Percentiles rank a stretch among this genome's conserved stretches.
phyloP scores from a whole-genome alignment of 2,329 filamentous ascomycete species.

The Fusarium tuaranense region DNA sequence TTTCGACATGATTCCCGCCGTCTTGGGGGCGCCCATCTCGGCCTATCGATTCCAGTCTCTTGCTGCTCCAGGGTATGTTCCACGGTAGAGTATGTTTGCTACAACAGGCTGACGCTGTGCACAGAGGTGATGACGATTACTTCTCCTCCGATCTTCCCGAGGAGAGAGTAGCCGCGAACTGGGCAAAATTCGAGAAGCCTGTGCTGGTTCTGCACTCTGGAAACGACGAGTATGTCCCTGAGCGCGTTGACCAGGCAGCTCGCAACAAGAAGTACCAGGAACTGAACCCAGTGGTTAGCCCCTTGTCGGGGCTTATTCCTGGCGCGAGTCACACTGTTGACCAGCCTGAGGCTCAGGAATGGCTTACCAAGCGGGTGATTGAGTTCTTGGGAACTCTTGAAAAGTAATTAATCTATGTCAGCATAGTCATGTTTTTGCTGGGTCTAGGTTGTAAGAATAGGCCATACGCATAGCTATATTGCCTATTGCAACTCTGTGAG shows the following conservation, averaged over 20 bases:
- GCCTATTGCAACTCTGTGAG: background rate
- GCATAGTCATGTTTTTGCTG: background rate
- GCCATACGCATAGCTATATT: background rate
- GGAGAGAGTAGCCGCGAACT: constrained; percentile 69
- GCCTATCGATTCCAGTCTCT: constrained; percentile 66
- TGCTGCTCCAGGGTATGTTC: constrained; percentile 60
- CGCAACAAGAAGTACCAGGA: constrained; percentile 69
- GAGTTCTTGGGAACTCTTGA: constrained; percentile 56
- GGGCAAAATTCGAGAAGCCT: constrained; percentile 70
- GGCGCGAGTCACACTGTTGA: constrained; percentile 64
- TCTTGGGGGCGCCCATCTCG: constrained; percentile 60
- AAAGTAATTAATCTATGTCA: constrained; percentile 1
- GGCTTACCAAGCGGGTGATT: constrained; percentile 61
- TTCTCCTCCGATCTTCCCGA: constrained; percentile 83
- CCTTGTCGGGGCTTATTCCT: constrained; percentile 65
- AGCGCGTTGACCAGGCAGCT: constrained; percentile 65
- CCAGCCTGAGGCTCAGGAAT: constrained; percentile 58
- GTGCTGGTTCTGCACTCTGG: constrained; percentile 75
- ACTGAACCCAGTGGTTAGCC: constrained; percentile 58
- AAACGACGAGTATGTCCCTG: constrained; percentile 74
- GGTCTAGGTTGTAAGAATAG: background rate
- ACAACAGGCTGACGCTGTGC: constrained; percentile 6
- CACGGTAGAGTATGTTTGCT: background rate
- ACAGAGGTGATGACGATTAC: constrained; percentile 82
- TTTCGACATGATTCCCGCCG: constrained; percentile 54